A percentile compares a stretch with the other conserved stretches of the same genome.
phyloP scores from a whole-genome alignment of 176 grass and related monocot species.

The Zea mays region DNA sequence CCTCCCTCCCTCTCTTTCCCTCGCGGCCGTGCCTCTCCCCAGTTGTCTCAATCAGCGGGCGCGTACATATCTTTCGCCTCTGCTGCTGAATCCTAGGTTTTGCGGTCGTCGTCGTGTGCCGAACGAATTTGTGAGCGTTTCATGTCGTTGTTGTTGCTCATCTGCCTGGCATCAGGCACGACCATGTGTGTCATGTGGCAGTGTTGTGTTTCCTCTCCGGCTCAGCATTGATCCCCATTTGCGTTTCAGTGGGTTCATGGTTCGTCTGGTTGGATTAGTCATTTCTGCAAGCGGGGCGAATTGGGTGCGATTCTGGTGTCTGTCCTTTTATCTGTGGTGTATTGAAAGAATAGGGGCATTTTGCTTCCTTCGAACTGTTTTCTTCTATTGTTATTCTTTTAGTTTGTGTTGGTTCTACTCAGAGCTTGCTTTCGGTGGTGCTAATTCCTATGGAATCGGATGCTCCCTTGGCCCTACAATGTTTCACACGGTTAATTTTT shows the following conservation, averaged over 20 bases:
- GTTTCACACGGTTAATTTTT: background rate
- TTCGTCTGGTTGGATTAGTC: background rate
- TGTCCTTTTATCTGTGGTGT: no score
- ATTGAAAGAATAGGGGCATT: background rate
- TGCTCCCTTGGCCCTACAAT: background rate
- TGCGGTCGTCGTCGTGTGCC: background rate
- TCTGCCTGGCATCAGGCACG: no score
- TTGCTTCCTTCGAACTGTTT: background rate
- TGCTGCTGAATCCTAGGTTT: background rate
- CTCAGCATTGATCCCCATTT: background rate
- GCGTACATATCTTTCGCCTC: background rate
- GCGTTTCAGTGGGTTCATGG: background rate
- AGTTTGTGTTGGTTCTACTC: background rate
- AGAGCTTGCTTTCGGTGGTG: background rate
- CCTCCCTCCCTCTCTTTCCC: background rate
- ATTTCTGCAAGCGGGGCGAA: background rate
- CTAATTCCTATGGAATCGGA: no score
- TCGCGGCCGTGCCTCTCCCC: no score
- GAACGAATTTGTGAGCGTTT: background rate
- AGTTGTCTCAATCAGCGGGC: no score
- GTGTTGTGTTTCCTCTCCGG: background rate
- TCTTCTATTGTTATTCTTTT: background rate
- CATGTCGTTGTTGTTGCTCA: background rate
- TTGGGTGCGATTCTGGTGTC: background rate
- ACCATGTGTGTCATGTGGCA: background rate